Conservation (phyloP, 345 rosid species). For the Salix viminalis region DNA sequence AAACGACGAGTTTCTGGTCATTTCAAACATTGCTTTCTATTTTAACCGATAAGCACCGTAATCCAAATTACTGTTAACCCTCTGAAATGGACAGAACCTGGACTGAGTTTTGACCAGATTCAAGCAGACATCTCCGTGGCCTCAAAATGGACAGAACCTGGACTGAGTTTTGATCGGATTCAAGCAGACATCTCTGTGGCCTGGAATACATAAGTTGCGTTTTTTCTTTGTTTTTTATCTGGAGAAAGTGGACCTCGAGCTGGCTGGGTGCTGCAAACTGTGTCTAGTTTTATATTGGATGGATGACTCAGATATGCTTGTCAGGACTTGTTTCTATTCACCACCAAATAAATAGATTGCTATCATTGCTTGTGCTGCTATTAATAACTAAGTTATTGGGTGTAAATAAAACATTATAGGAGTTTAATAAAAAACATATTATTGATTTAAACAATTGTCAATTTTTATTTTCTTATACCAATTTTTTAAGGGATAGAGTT, state of each 20-base stretch:
- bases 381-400: too few relatives aligned
- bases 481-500: too few relatives aligned
- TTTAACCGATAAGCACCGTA: fast-evolving
- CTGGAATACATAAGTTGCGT: too few relatives aligned
- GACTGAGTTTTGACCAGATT: background rate
- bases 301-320: background rate
- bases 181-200: background rate
- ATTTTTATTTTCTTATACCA: too few relatives aligned
- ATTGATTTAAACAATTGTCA: too few relatives aligned
- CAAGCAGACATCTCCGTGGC: background rate
- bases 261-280: background rate
- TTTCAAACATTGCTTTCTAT: background rate
- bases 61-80: background rate
- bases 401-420: too few relatives aligned
- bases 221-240: background rate
- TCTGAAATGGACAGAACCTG: background rate
- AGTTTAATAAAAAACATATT: too few relatives aligned
- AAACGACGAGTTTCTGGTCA: background rate
- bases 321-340: background rate
- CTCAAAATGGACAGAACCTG: background rate
- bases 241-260: background rate
- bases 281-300: background rate
- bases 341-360: background rate
- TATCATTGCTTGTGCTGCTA: too few relatives aligned
- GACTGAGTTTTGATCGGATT: background rate